These are phyloP conservation scores for Microbotryum violaceum DNA, from an alignment of 1,284 basidiomycete genomes.

Conservation along the genomic window DNA sequence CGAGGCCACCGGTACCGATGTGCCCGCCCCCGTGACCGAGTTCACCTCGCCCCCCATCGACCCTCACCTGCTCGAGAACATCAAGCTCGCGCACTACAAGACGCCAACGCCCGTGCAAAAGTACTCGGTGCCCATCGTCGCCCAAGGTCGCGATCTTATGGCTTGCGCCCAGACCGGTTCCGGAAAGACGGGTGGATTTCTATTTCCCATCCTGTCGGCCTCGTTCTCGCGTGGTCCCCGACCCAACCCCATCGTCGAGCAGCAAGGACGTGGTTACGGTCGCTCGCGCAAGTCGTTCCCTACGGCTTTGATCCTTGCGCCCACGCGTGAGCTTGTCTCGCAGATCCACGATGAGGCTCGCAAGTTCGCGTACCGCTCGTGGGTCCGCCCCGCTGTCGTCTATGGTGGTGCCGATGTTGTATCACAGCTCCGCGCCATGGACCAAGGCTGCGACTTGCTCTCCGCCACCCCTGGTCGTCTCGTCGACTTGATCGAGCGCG, in stretches of 20 bases:
- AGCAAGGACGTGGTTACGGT: constrained; percentile 49
- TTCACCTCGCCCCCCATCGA: constrained; percentile 90
- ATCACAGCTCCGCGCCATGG: constrained; percentile 85
- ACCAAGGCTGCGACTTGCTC: constrained; percentile 93
- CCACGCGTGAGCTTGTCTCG: constrained; percentile 95
- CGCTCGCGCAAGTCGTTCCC: constrained; percentile 86
- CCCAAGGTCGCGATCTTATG: constrained; percentile 86
- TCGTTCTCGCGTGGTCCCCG: constrained; percentile 78
- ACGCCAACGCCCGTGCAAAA: constrained; percentile 98
- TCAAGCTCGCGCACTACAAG: constrained; percentile 81
- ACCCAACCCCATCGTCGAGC: constrained; percentile 53
- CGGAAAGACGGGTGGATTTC: constrained; percentile 97
- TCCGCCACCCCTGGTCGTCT: constrained; percentile 98
- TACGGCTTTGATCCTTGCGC: constrained; percentile 90
- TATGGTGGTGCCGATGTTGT: constrained; percentile 99
- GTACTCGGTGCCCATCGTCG: constrained; percentile 98
- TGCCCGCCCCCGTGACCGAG: constrained; percentile 81
- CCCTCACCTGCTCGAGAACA: constrained; percentile 90
- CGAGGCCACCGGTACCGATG: constrained; percentile 90
- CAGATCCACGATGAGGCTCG: constrained; percentile 99
- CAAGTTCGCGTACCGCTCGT: constrained; percentile 98
- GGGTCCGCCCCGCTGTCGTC: constrained; percentile 97
- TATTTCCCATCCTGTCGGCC: constrained; percentile 97
- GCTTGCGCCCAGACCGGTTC: constrained; percentile 99
- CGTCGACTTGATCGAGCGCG: constrained; percentile 96